These are phyloP conservation scores for Phialophora tarda DNA, from an alignment of 2,329 filamentous ascomycete genomes.

Conservation along the genomic window DNA sequence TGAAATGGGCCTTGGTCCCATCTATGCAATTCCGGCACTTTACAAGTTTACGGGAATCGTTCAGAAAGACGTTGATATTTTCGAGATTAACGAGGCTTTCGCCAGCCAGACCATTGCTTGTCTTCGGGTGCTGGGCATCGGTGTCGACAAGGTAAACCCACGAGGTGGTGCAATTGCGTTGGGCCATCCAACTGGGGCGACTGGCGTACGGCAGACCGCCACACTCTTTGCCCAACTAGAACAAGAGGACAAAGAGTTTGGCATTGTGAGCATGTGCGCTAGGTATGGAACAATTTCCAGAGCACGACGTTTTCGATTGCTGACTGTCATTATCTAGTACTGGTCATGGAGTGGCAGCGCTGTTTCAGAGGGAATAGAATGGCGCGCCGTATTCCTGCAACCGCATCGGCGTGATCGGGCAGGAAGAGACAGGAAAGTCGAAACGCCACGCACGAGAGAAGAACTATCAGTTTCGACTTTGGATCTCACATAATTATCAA, in stretches of 20 bases:
- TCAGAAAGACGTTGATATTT: conserved; percentile 81
- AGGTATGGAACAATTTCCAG: neutral
- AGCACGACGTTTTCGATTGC: neutral
- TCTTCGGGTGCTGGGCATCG: conserved; percentile 67
- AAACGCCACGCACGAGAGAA: neutral
- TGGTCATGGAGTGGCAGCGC: neutral
- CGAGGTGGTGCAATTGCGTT: conserved; percentile 86
- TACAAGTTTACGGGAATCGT: conserved; percentile 74
- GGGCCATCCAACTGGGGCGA: conserved; percentile 9
- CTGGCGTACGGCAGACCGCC: conserved; percentile 2
- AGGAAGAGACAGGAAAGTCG: neutral
- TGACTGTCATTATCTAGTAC: neutral
- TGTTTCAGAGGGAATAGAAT: neutral
- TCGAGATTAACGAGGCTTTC: conserved; percentile 97
- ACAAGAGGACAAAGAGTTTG: conserved; percentile 2
- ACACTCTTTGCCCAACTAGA: conserved; percentile 5
- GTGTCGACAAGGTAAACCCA: conserved; percentile 78
- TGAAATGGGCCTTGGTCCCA: conserved; percentile 74
- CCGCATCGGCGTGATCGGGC: too few relatives aligned
- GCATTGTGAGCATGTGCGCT: neutral
- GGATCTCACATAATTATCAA: too few relatives aligned
- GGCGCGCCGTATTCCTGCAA: neutral
- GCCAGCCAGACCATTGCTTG: conserved; percentile 98
- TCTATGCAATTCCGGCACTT: conserved; percentile 75
- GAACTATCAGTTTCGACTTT: too few relatives aligned